These are phyloP conservation scores for Coemansia asiatica DNA, from an alignment of 192 early-diverging fungal genomes.

Conservation along the genomic window DNA sequence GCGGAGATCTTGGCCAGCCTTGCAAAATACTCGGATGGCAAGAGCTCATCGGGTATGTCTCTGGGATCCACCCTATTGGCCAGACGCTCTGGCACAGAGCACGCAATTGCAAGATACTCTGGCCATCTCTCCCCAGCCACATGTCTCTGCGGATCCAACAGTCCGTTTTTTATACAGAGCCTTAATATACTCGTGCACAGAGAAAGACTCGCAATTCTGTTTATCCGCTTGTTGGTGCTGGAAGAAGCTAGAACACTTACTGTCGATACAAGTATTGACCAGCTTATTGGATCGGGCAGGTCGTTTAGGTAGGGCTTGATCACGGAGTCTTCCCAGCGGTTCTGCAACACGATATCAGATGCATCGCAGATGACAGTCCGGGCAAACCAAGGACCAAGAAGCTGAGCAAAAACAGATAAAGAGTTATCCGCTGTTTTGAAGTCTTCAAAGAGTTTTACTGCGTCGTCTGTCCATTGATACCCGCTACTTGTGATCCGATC, in stretches of 20 bases:
- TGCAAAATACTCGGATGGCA: slow-evolving; percentile 26
- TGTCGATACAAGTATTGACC: neutral
- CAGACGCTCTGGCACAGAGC: slow-evolving; percentile 39
- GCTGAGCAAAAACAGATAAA: neutral
- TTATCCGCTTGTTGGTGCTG: neutral
- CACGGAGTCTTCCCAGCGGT: neutral
- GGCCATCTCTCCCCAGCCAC: slow-evolving; percentile 12
- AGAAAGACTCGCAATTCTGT: neutral
- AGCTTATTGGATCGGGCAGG: neutral
- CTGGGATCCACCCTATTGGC: slow-evolving; percentile 33
- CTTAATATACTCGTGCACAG: neutral
- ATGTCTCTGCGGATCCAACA: neutral
- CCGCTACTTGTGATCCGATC: neutral
- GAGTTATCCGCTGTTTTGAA: neutral
- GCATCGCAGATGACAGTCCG: slow-evolving; percentile 17
- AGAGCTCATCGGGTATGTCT: slow-evolving; percentile 21
- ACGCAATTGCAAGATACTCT: slow-evolving; percentile 26
- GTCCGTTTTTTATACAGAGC: neutral
- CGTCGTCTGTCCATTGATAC: neutral
- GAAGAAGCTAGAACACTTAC: neutral
- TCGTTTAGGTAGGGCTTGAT: neutral
- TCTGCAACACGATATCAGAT: neutral
- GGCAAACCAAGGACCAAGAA: slow-evolving; percentile 35
- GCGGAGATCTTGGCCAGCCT: slow-evolving; percentile 13
- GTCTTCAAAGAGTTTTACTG: neutral